A percentile compares a stretch with the other conserved stretches of the same genome.
phyloP scores from a whole-genome alignment of 352 stramenopile genomes.

The Phytophthora rubi region DNA sequence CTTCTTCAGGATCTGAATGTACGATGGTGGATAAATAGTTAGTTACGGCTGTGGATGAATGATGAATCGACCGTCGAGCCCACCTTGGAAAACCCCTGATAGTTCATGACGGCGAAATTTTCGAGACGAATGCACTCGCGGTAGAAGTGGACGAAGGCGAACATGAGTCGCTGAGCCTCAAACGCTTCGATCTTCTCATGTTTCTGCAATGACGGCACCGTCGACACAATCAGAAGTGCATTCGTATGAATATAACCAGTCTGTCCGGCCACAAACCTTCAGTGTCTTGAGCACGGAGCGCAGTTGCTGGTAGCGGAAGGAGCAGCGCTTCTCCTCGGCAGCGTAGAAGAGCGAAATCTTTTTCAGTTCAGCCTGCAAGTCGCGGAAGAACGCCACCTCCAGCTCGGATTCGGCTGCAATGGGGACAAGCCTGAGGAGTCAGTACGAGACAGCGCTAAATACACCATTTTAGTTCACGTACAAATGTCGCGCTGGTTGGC shows the following conservation, averaged over 20 bases:
- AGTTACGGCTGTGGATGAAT: neutral
- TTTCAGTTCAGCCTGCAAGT: slow-evolving; percentile 75
- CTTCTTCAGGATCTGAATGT: slow-evolving; percentile 75
- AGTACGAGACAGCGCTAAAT: neutral
- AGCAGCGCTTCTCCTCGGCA: slow-evolving; percentile 76
- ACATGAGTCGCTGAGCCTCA: slow-evolving; percentile 79
- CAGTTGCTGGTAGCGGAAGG: slow-evolving; percentile 75
- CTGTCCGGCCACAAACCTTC: slow-evolving; percentile 40
- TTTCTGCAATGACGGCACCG: slow-evolving; percentile 26
- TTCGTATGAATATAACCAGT: neutral
- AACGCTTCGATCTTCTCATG: slow-evolving; percentile 51
- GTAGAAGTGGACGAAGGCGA: slow-evolving; percentile 86
- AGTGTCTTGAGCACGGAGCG: slow-evolving; percentile 72
- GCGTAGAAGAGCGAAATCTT: slow-evolving; percentile 85
- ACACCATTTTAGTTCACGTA: slow-evolving; percentile 23
- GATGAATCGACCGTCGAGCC: neutral
- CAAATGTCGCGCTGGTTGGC: slow-evolving; percentile 55
- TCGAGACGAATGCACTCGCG: slow-evolving; percentile 81
- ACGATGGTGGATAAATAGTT: neutral
- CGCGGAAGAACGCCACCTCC: slow-evolving; percentile 82
- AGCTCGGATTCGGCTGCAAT: slow-evolving; percentile 63
- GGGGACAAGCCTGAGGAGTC: neutral
- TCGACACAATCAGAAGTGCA: neutral
- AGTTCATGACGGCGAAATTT: slow-evolving; percentile 88
- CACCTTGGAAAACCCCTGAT: slow-evolving; percentile 87